phyloP scores from a whole-genome alignment of 1,139 yeast genomes.

The Pichia cactophila region DNA sequence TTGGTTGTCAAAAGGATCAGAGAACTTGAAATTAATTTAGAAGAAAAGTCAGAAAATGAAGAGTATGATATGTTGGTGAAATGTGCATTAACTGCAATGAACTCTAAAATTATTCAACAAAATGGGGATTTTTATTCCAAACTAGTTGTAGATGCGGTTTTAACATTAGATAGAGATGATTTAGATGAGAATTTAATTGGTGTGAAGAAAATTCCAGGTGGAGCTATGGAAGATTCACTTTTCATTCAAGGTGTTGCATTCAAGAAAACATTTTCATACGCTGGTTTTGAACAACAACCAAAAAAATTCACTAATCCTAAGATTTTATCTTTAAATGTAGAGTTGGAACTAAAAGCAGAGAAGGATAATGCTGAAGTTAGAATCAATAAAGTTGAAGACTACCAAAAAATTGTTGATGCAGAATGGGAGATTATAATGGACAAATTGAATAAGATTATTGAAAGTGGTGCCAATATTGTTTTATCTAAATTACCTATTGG shows the following conservation, averaged over 20 bases:
- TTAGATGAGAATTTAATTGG: conserved; percentile 89
- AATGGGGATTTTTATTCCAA: conserved; percentile 86
- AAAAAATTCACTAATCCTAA: conserved; percentile 74
- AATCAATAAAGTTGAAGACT: conserved; percentile 86
- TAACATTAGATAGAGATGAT: conserved; percentile 75
- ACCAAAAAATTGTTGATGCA: conserved; percentile 95
- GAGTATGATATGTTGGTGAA: conserved; percentile 57
- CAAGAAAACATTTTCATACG: conserved; percentile 93
- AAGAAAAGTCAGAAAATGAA: conserved; percentile 34
- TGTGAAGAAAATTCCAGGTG: conserved; percentile 92
- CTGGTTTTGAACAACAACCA: conserved; percentile 98
- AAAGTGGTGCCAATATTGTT: conserved; percentile 87
- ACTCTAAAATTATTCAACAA: conserved; percentile 82
- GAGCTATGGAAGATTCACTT: conserved; percentile 88
- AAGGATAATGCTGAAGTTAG: conserved; percentile 99
- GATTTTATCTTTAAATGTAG: conserved; percentile 80
- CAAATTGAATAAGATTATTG: conserved; percentile 75
- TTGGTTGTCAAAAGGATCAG: conserved; percentile 67
- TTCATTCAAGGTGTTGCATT: conserved; percentile 94
- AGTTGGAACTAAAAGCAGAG: conserved; percentile 93
- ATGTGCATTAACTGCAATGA: conserved; percentile 97
- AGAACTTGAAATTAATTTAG: conserved; percentile 69
- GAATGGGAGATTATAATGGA: conserved; percentile 93
- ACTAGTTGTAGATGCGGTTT: conserved; percentile 94
- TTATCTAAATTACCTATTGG: conserved; percentile 95